Percentiles rank a stretch among this genome's conserved stretches.
Evolutionary conservation across 495 filamentous ascomycete species (phyloP).

Genomic region (Neurospora sp.): DNA sequence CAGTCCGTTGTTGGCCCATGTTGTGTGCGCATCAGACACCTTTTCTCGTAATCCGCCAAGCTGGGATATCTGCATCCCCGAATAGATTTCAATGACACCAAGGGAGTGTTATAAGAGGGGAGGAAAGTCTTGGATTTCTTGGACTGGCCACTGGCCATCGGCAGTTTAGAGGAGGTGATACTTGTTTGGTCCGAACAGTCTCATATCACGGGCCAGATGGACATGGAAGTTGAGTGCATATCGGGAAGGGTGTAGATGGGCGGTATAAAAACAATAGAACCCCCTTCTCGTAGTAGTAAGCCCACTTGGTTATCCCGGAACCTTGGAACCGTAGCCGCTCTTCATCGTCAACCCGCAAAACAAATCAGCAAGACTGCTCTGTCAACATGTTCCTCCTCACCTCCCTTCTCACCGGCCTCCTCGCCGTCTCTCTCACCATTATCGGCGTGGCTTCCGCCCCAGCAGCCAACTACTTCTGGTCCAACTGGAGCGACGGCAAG

Average conservation of each 20-base stretch:
- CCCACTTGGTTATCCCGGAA: background rate
- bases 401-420: background rate
- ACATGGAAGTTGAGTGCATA: too few species aligned
- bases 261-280: background rate
- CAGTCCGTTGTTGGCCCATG: too few species aligned
- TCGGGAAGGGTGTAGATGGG: too few species aligned
- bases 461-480: constrained; percentile 43
- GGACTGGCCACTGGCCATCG: background rate
- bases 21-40: too few species aligned
- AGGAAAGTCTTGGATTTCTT: background rate
- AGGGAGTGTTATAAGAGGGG: background rate
- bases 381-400: background rate
- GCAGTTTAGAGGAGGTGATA: background rate
- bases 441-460: background rate
- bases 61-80: background rate
- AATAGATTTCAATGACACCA: background rate
- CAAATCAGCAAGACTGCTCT: too few species aligned
- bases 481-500: constrained; percentile 55
- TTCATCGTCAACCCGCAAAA: background rate
- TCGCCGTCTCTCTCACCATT: background rate
- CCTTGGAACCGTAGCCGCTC: background rate
- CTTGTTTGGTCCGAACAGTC: background rate
- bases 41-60: background rate
- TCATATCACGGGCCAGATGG: too few species aligned
- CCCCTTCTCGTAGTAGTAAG: background rate